Evolutionary conservation across 176 grass and related monocot species (phyloP).

Genomic region (Rhynchospora pubera): DNA sequence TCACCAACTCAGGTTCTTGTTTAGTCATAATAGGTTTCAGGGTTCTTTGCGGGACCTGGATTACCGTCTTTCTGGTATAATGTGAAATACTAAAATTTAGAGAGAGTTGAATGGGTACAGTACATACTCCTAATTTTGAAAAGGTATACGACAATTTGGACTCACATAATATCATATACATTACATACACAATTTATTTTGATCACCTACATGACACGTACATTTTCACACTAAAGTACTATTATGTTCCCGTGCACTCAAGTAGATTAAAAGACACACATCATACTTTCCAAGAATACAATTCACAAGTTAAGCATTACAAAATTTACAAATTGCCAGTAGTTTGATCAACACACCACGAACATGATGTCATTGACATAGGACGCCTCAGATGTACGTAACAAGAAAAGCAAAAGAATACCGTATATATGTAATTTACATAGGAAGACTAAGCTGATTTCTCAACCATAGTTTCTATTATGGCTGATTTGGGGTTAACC

Average conservation of each 20-base stretch:
- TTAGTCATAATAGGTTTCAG: not conserved
- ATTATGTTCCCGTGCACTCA: not conserved
- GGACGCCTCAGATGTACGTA: too few relatives aligned
- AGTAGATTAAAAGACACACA: not conserved
- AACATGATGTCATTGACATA: too few relatives aligned
- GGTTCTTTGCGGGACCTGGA: not conserved
- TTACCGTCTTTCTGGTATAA: not conserved
- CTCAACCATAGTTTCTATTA: slow-evolving; percentile 41
- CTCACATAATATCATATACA: not conserved
- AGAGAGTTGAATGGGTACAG: not conserved
- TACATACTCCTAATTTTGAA: not conserved
- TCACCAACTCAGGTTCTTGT: not conserved
- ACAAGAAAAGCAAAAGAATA: not conserved
- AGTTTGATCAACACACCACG: not conserved
- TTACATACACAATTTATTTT: not conserved
- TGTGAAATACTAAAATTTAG: not conserved
- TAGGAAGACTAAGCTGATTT: slow-evolving; percentile 4
- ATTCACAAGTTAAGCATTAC: not conserved
- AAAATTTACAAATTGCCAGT: not conserved
- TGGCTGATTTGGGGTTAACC: slow-evolving; percentile 76
- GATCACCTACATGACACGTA: not conserved
- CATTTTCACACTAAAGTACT: not conserved
- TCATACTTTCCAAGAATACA: not conserved
- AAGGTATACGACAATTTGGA: not conserved
- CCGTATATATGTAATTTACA: not conserved